phyloP scores from a whole-genome alignment of 306 rosid species.

The Cucumis cinereus region DNA sequence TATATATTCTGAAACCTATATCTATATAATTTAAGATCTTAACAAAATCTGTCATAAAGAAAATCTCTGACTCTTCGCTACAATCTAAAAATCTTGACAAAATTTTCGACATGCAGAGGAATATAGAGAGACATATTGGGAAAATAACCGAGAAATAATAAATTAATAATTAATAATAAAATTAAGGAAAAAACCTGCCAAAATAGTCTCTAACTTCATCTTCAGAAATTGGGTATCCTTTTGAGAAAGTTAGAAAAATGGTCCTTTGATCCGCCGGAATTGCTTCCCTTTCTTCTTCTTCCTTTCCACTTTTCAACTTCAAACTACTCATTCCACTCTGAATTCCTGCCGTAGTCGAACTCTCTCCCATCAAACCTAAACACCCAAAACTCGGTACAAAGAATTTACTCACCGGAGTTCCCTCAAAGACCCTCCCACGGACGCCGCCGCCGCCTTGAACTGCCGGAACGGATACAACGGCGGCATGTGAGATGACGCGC shows the following conservation, averaged over 20 bases:
- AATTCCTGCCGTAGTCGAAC: neutral
- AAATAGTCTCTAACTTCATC: slow-evolving; percentile 35
- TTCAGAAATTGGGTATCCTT: slow-evolving; percentile 48
- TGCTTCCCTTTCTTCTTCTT: neutral
- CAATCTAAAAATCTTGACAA: neutral
- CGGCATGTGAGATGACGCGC: neutral
- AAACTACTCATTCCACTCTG: slow-evolving; percentile 3
- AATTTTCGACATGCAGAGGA: neutral
- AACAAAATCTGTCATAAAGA: neutral
- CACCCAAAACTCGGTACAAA: neutral
- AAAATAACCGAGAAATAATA: neutral
- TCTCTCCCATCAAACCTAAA: neutral
- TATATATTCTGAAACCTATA: no score
- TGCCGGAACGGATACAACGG: neutral
- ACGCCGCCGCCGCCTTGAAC: neutral
- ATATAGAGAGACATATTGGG: neutral
- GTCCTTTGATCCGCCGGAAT: slow-evolving; percentile 36
- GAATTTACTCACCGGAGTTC: neutral
- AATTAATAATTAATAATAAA: neutral
- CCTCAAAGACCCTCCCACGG: neutral
- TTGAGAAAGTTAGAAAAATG: slow-evolving; percentile 49
- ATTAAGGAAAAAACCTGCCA: slow-evolving; percentile 12
- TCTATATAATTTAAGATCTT: neutral
- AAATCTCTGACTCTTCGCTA: neutral
- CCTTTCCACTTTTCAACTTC: neutral